Conservation (phyloP, 345 rosid species). For the Clausena lansium region DNA sequence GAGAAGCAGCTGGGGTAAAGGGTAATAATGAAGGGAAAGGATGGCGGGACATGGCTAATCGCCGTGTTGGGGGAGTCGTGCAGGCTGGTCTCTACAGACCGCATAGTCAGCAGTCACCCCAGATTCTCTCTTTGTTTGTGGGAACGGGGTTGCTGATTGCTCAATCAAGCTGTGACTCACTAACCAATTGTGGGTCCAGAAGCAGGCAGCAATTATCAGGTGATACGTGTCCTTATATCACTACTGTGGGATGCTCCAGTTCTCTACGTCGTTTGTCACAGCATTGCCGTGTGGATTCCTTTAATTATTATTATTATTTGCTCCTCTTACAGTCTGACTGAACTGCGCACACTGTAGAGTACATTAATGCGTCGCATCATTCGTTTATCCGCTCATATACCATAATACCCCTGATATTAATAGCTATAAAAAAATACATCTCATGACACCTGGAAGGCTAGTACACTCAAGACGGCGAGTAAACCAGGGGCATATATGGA, state of each 20-base stretch:
- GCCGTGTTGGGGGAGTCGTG: background rate
- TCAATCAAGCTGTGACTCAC: background rate
- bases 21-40: no score
- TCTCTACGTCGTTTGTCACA: slow-evolving; percentile 8
- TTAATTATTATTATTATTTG: background rate
- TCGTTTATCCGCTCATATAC: background rate
- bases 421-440: no score
- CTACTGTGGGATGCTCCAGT: slow-evolving; percentile 5
- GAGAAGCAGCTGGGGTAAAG: no score
- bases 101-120: no score
- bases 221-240: slow-evolving; percentile 1
- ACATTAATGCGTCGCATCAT: background rate
- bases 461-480: background rate
- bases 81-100: background rate
- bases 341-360: background rate
- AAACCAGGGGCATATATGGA: slow-evolving; percentile 7
- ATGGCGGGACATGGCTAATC: background rate
- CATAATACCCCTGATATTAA: background rate
- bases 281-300: slow-evolving; percentile 9
- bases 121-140: background rate
- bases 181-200: background rate
- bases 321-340: background rate
- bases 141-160: background rate
- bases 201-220: background rate
- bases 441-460: slow-evolving; percentile 6